Evolutionary conservation across 208 protist genomes (phyloP), one percentile per base, ranked within the genome.

Genomic region (Wallacemonas rigidus): DNA sequence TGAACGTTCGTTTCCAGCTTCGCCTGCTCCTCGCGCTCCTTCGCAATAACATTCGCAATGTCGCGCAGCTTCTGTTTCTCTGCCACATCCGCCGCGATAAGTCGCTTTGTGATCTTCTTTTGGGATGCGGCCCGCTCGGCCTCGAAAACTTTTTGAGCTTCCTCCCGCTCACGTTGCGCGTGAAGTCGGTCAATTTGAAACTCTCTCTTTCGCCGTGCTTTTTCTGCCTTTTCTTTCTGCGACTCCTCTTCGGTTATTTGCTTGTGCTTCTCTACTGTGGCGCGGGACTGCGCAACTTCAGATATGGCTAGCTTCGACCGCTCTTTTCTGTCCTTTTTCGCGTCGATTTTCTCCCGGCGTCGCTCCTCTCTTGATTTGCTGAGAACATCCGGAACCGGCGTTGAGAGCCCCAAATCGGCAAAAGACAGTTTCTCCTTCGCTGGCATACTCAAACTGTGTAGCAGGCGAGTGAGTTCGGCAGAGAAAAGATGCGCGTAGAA

Each of bases 251-350:
- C 71, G 2, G 89, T 60, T 58, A 87, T 67, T 15, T 69, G 68
- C 65, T 92, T 94, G 73, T 94, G 90, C 65, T 89, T 79, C 60
- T 88, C 84, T 58, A 95, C 82, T 2, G 80, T 71, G 12, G 51
- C 53, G 40, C 82, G 86, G 15, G 72, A 75, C 26, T 76, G 63
- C 44, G 88, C 81, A 38, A 92, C 77, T 44, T 88, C 75, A 43
- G 78, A 77, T 58, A 88, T 74, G 26, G 90, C 91, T 40, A 82
- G 75, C 56, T 87, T 90, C 43, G 80, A 63, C 41, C 85, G 78
- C 44, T 83, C 71, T 51, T 85, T 92, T 69, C 75, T 89, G 50
- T 89, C 87, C 55, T 93, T 94, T 80, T 95, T 97, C 17, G 78
- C 67, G 14, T 86, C 48, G 51, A 87, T 71, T 69, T 85, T 77